Conservation (phyloP, 2,329 filamentous ascomycete species). For the Fusarium citri region DNA sequence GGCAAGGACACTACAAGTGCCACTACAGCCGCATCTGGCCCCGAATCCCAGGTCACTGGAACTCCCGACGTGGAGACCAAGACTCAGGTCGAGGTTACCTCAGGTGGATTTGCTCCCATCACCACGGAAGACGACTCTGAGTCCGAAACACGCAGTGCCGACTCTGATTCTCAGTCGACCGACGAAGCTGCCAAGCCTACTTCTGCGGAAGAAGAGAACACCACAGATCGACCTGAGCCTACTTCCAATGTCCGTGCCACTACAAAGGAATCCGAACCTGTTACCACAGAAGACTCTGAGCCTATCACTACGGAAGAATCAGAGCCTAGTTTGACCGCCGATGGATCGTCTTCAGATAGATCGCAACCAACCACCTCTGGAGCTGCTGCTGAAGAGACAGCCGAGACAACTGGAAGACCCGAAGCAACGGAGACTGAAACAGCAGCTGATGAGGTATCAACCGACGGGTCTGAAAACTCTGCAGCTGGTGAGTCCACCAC, state of each 20-base stretch:
- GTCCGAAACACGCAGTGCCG: slow-evolving; percentile 1
- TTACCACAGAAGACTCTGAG: neutral
- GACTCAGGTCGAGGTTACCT: slow-evolving; percentile 43
- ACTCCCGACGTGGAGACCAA: slow-evolving; percentile 41
- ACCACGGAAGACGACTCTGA: slow-evolving; percentile 18
- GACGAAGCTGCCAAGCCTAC: slow-evolving; percentile 8
- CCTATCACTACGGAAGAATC: neutral
- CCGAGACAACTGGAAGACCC: slow-evolving; percentile 10
- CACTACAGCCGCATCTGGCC: slow-evolving; percentile 14
- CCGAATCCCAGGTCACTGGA: slow-evolving; percentile 44
- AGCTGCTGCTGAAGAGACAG: slow-evolving; percentile 8
- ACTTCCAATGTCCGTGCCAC: slow-evolving; percentile 12
- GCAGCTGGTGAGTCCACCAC: slow-evolving; percentile 34
- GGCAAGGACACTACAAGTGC: slow-evolving; percentile 39
- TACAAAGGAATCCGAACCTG: slow-evolving; percentile 1
- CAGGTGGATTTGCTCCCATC: slow-evolving; percentile 38
- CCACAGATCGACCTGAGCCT: slow-evolving; percentile 8
- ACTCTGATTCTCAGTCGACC: slow-evolving; percentile 13
- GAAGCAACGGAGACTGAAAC: slow-evolving; percentile 19
- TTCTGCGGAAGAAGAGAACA: neutral
- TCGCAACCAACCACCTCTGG: slow-evolving; percentile 24
- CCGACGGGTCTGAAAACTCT: slow-evolving; percentile 33
- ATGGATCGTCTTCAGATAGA: slow-evolving; percentile 13
- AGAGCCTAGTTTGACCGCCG: neutral
- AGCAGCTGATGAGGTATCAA: slow-evolving; percentile 38